Base-by-base conservation (phyloP, 257 asterid genomes). In the Capsicum pubescens region DNA sequence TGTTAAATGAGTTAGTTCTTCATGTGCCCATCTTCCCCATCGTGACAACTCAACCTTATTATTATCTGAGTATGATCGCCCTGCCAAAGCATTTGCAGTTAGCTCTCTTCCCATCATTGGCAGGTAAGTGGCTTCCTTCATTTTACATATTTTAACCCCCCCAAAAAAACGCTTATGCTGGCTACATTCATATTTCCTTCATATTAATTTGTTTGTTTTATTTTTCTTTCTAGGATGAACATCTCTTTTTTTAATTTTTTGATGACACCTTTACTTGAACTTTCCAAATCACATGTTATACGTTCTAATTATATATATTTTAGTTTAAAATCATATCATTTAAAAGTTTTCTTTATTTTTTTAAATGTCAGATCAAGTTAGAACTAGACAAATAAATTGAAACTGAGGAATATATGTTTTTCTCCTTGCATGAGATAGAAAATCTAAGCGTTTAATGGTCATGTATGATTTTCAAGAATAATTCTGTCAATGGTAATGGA, bases 21-120 rank as follows among this genome's bases (percentile, higher is more conserved):
- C 91, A 89, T 87, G 91, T 89, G 91, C 89, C 91, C 85, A 82
- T 82, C 88, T 87, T 84, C 90, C 72, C 91, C 91, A 89, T 89
- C 91, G 9, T 85, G 91, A 85, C 89, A 88, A 71, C 90, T 84
- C 88, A 61, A 81, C 77, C 84, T 81, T 81, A 61, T 54, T 52
- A 10, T 14, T 52, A 10, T 14, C 19, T 26, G 44, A 39, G 9
- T 26, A 21, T 46, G 8, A 74, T 50, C n/a, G 61, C 16, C 17
- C 21, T 3, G 46, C 14, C 81, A 26, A 76, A 14, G 8, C 81
- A 26, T 76, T 26, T 76, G 81, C 61, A 48, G 39, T 35, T 42
- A 48, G 7, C 80, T 72, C 58, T 48, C 36, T 32, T 74, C 46
- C 21, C 44, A 39, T 3, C n/a, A 15, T 21, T 48, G 4, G 52